Evolutionary conservation across 108 stramenopile species (phyloP).

Genomic region (Mediolabrus comicus): DNA sequence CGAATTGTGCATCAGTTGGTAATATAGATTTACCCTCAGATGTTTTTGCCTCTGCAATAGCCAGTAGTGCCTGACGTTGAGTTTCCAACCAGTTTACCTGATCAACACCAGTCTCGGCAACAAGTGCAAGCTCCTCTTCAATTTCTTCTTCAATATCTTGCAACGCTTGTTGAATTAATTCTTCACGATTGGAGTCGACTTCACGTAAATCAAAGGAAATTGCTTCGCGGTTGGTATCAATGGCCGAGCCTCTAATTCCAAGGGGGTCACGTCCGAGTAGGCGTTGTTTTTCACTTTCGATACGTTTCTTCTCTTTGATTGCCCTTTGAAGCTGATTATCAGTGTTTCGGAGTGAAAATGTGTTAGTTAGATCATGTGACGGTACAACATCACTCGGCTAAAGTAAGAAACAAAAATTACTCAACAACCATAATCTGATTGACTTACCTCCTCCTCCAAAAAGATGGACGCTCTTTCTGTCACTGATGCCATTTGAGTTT

Average conservation of each 20-base stretch:
- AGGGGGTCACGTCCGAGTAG: slow-evolving; percentile 75
- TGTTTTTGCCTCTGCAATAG: slow-evolving; percentile 51
- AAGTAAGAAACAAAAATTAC: neutral
- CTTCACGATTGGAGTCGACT: slow-evolving; percentile 52
- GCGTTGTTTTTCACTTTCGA: slow-evolving; percentile 71
- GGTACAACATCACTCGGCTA: neutral
- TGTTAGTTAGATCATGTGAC: neutral
- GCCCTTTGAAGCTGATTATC: slow-evolving; percentile 49
- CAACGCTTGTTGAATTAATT: slow-evolving; percentile 62
- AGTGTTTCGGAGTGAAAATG: neutral
- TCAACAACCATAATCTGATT: neutral
- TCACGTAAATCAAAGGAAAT: slow-evolving; percentile 63
- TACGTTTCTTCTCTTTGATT: slow-evolving; percentile 56
- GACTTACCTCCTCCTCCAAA: slow-evolving; percentile 47
- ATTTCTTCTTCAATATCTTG: slow-evolving; percentile 54
- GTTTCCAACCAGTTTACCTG: slow-evolving; percentile 53
- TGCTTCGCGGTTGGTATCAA: slow-evolving; percentile 10
- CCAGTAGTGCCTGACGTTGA: slow-evolving; percentile 71
- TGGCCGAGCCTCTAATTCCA: slow-evolving; percentile 32
- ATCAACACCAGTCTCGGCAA: slow-evolving; percentile 53
- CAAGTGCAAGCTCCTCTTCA: slow-evolving; percentile 50
- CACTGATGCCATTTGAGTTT: slow-evolving; percentile 45
- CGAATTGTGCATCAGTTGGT: slow-evolving; percentile 77
- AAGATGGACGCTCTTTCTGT: slow-evolving; percentile 33
- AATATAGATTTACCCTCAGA: slow-evolving; percentile 50